phyloP scores from a whole-genome alignment of 176 grass and related monocot species.

The Puccinellia tenuiflora region DNA sequence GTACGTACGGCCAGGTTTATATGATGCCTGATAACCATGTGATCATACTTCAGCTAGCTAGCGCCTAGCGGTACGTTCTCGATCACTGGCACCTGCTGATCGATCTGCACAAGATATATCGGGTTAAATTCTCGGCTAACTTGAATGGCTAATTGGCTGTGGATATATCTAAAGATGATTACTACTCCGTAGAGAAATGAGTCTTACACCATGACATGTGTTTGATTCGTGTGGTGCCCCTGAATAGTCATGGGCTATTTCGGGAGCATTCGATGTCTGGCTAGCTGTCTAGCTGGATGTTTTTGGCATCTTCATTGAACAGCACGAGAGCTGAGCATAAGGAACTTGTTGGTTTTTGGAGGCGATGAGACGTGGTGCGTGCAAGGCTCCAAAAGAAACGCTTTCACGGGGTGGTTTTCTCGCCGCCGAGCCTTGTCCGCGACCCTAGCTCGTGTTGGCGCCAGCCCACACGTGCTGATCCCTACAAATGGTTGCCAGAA shows the following conservation, averaged over 20 bases:
- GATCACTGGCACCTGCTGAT: not conserved
- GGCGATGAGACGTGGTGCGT: conserved; percentile 30
- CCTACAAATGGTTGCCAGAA: conserved; percentile 34
- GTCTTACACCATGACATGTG: not conserved
- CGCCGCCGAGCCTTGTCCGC: conserved; percentile 32
- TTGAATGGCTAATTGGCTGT: not conserved
- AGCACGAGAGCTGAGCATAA: conserved; percentile 16
- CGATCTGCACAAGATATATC: not conserved
- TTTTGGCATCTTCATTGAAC: conserved; percentile 33
- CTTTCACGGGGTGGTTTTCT: conserved; percentile 40
- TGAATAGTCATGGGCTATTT: conserved; percentile 13
- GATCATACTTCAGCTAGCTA: not conserved
- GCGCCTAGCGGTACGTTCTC: not conserved
- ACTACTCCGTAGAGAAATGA: not conserved
- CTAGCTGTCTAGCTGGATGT: conserved; percentile 33
- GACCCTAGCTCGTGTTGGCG: not conserved
- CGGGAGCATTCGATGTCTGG: conserved; percentile 25
- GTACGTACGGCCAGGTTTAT: not conserved
- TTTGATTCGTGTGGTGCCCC: not conserved
- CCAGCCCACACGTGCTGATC: conserved; percentile 39
- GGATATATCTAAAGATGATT: not conserved
- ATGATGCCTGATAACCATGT: not conserved
- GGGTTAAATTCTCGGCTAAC: too few relatives aligned
- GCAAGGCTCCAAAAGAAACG: conserved; percentile 38
- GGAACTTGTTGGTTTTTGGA: conserved; percentile 30